These are phyloP conservation scores for Verticillium albo-atrum DNA, from an alignment of 2,329 filamentous ascomycete genomes.

Conservation along the genomic window DNA sequence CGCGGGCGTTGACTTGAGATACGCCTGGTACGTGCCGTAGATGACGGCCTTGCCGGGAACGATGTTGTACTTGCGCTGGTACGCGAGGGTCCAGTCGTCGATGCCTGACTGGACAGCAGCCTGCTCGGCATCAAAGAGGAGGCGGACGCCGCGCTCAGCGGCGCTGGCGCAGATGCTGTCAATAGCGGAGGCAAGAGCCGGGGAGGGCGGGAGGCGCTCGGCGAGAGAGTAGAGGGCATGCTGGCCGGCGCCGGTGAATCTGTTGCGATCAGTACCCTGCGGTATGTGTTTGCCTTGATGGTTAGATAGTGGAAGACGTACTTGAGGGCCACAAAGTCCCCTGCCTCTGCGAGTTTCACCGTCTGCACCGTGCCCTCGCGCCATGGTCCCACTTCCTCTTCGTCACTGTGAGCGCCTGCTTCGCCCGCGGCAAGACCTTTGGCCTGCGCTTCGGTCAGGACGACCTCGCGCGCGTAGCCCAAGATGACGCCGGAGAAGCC, in stretches of 20 bases:
- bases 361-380: constrained; percentile 69
- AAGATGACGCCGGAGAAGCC: constrained; percentile 83
- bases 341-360: constrained; percentile 60
- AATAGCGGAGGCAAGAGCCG: constrained; percentile 64
- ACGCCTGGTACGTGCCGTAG: constrained; percentile 77
- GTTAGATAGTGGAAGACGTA: constrained; percentile 21
- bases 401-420: constrained; percentile 43
- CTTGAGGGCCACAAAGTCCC: constrained; percentile 65
- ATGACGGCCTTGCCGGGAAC: constrained; percentile 59
- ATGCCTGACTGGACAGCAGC: constrained; percentile 74
- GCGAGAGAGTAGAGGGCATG: constrained; percentile 65
- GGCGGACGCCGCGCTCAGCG: constrained; percentile 60
- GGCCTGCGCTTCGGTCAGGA: constrained; percentile 55
- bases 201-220: constrained; percentile 56
- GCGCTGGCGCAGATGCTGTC: constrained; percentile 72
- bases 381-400: constrained; percentile 67
- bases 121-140: constrained; percentile 87
- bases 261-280: constrained; percentile 15
- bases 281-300: neutral
- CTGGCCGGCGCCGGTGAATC: constrained; percentile 77
- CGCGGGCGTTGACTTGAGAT: constrained; percentile 59
- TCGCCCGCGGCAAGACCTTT: constrained; percentile 35
- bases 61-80: constrained; percentile 73
- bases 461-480: constrained; percentile 78
- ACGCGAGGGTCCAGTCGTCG: constrained; percentile 72